Percentiles rank a stretch among this genome's conserved stretches.
These are phyloP conservation scores for Nigrograna mackinnonii DNA, from an alignment of 2,329 filamentous ascomycete genomes.

Conservation along the genomic window DNA sequence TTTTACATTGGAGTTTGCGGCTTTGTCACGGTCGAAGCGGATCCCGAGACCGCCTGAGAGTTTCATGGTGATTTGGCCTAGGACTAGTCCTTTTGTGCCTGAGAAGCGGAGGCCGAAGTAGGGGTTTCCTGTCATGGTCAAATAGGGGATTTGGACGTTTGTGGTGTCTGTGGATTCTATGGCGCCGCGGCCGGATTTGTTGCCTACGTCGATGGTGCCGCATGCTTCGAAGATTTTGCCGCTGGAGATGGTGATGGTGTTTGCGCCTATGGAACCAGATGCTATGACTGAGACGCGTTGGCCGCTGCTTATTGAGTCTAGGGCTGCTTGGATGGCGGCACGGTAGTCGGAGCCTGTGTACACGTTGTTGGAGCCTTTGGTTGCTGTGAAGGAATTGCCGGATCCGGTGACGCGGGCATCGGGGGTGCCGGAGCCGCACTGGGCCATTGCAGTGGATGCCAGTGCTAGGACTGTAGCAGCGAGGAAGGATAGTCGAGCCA, in stretches of 20 bases:
- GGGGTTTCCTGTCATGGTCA: slow-evolving; percentile 61
- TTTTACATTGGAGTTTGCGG: slow-evolving; percentile 56
- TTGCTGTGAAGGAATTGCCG: slow-evolving; percentile 50
- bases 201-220: slow-evolving; percentile 56
- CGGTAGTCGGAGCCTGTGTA: slow-evolving; percentile 60
- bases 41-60: slow-evolving; percentile 59
- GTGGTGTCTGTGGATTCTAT: slow-evolving; percentile 56
- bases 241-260: slow-evolving; percentile 54
- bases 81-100: slow-evolving; percentile 51
- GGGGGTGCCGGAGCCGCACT: slow-evolving; percentile 54
- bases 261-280: slow-evolving; percentile 59
- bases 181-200: slow-evolving; percentile 52
- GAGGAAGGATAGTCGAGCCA: neutral
- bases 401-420: slow-evolving; percentile 54
- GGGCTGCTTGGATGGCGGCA: slow-evolving; percentile 57
- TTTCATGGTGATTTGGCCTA: slow-evolving; percentile 60
- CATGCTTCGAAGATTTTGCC: slow-evolving; percentile 64
- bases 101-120: slow-evolving; percentile 63
- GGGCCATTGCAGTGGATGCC: slow-evolving; percentile 40
- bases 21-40: slow-evolving; percentile 60
- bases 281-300: slow-evolving; percentile 60
- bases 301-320: slow-evolving; percentile 56
- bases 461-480: slow-evolving; percentile 49
- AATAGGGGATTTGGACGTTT: slow-evolving; percentile 58
- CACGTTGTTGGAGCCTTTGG: slow-evolving; percentile 47